Conservation (phyloP, 208 protist genomes). For the Acanthamoeba quina region DNA sequence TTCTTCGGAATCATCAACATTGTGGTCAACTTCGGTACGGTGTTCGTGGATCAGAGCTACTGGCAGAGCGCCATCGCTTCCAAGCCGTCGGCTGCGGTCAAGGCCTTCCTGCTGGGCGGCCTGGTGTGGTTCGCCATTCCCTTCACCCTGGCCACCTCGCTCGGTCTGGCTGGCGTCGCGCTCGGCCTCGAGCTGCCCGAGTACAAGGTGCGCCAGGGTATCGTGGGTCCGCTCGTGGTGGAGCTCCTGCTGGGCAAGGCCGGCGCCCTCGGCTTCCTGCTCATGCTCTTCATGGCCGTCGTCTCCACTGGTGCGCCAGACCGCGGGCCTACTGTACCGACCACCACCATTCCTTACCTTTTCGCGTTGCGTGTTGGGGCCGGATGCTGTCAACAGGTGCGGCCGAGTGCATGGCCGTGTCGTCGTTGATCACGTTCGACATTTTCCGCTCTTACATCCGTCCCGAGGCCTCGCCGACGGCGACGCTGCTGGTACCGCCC, state of each 20-base stretch:
- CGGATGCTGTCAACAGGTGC: not conserved
- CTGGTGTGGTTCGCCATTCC: slow-evolving; percentile 85
- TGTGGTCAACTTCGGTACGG: slow-evolving; percentile 81
- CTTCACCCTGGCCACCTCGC: slow-evolving; percentile 81
- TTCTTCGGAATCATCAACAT: slow-evolving; percentile 85
- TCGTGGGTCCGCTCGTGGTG: slow-evolving; percentile 71
- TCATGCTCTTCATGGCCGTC: slow-evolving; percentile 85
- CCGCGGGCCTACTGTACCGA: too few species aligned
- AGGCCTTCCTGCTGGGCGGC: slow-evolving; percentile 82
- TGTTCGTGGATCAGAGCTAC: slow-evolving; percentile 85
- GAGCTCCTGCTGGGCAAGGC: slow-evolving; percentile 76
- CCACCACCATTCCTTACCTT: too few species aligned
- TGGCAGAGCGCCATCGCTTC: slow-evolving; percentile 84
- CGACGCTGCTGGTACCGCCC: slow-evolving; percentile 65
- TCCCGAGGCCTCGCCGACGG: slow-evolving; percentile 73
- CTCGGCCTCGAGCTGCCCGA: slow-evolving; percentile 60
- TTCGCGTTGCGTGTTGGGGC: not conserved
- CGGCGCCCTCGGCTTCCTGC: slow-evolving; percentile 68
- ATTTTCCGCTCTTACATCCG: slow-evolving; percentile 82
- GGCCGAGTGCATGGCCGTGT: slow-evolving; percentile 81
- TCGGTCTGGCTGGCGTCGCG: slow-evolving; percentile 76
- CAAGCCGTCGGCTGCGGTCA: slow-evolving; percentile 55
- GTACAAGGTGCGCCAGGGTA: slow-evolving; percentile 59
- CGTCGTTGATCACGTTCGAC: slow-evolving; percentile 83
- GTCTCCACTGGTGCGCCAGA: slow-evolving; percentile 61